phyloP scores from a whole-genome alignment of 768 basidiomycete species.

The Leccinum boreale region DNA sequence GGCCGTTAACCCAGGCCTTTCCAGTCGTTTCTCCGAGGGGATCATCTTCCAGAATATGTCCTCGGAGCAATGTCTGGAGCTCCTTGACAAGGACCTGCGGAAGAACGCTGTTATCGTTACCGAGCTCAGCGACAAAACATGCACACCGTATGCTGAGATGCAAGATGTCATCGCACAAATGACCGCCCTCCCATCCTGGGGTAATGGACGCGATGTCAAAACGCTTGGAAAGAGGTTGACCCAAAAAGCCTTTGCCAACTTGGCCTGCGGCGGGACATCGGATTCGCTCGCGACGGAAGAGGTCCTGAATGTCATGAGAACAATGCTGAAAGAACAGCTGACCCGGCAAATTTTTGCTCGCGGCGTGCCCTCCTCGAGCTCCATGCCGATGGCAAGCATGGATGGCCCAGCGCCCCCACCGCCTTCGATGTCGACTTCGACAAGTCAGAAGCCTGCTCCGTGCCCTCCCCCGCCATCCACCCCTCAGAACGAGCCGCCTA shows the following conservation, averaged over 20 bases:
- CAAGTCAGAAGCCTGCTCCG: constrained; percentile 12
- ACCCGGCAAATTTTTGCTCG: constrained; percentile 15
- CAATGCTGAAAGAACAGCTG: constrained; percentile 23
- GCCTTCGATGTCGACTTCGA: constrained; percentile 19
- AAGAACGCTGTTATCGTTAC: constrained; percentile 40
- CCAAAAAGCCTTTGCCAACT: constrained; percentile 35
- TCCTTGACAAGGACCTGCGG: constrained; percentile 47
- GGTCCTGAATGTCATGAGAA: constrained; percentile 26
- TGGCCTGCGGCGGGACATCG: constrained; percentile 14
- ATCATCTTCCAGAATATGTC: constrained; percentile 54
- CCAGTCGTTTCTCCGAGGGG: constrained; percentile 69
- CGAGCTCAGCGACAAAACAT: constrained; percentile 27
- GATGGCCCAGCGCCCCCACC: constrained; percentile 15
- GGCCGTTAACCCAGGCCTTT: constrained; percentile 57
- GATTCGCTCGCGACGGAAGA: constrained; percentile 27
- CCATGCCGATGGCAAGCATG: constrained; percentile 23
- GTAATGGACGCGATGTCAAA: constrained; percentile 65
- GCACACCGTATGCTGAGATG: constrained; percentile 27
- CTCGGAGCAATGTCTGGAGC: constrained; percentile 47
- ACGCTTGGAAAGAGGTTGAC: constrained; percentile 51
- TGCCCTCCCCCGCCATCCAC: constrained; percentile 18
- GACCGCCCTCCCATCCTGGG: constrained; percentile 53
- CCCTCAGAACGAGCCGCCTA: constrained; percentile 1
- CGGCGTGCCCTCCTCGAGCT: not conserved
- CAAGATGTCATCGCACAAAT: constrained; percentile 39